Evolutionary conservation across 208 protist genomes (phyloP), one percentile per base, ranked within the genome.

Genomic region (Leishmania turanica): DNA sequence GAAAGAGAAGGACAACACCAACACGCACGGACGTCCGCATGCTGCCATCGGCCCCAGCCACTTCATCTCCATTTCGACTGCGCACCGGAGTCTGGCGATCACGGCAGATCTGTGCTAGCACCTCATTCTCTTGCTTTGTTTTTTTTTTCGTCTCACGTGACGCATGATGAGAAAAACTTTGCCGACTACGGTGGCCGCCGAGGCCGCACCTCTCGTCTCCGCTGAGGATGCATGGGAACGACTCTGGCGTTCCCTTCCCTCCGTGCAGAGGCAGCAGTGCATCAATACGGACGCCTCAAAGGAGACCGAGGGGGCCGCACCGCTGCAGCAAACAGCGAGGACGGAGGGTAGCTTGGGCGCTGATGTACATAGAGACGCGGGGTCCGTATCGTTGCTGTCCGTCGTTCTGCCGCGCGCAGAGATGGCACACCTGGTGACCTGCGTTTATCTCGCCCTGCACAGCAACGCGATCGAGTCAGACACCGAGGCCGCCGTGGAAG

Each of bases 201-300:
- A 60, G 74, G 37, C 74, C 2, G 31, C 56, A 2, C 11, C 37
- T 51, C 54, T 47, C 37, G 31, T 84, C 58, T 79, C 88, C 19
- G 7, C 94, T 37, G 88, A 91, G 53, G 86, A 91, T 40, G 80
- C 93, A 15, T 87, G 88, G 64, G 89, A 89, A 45, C 77, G 80
- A n/a, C 77, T 97, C n/a, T 97, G 94, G 92, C 72, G 77, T 45
- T 81, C 92, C 8, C 75, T 97, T 62, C 94, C 90, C 1, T 87
- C 86, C 4, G 84, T 94, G 68, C 83, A 82, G n/a, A n/a, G 51
- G 21, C 31, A 66, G 64, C 31, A 37, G 7, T 15, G 71, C 69
- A 62, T 56, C 31, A 31, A 7, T 27, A 78, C 34, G 0, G 71
- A 75, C 40, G n/a, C 27, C 11, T 24, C 53, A 6, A 17, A 76